Evolutionary conservation across 805 yeast species (phyloP).

Genomic region (Lipomyces orientalis): DNA sequence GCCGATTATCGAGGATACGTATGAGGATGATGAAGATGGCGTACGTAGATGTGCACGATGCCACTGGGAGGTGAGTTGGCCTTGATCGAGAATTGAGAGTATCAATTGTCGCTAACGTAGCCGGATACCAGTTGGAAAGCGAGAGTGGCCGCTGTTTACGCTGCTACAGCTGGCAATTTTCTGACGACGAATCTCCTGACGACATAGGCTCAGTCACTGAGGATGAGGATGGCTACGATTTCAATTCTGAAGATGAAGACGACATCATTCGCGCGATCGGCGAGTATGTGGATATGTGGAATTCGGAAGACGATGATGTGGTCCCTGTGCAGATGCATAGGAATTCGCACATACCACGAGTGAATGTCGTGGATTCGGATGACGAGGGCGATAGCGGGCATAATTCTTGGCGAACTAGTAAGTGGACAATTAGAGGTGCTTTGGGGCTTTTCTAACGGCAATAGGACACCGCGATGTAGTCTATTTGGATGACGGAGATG

Average conservation of each 20-base stretch:
- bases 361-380: background rate
- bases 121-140: conserved; percentile 44
- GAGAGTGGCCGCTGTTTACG: conserved; percentile 19
- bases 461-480: background rate
- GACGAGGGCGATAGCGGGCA: background rate
- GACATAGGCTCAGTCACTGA: background rate
- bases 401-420: background rate
- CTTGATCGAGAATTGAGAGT: conserved; percentile 45
- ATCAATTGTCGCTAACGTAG: conserved; percentile 41
- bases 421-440: background rate
- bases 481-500: conserved; percentile 10
- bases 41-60: conserved; percentile 70
- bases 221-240: background rate
- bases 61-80: conserved; percentile 63
- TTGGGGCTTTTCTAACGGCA: background rate
- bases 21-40: conserved; percentile 64
- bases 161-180: conserved; percentile 8
- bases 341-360: background rate
- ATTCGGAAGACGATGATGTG: conserved; percentile 10
- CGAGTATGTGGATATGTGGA: conserved; percentile 1
- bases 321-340: conserved; percentile 6
- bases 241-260: conserved; percentile 7
- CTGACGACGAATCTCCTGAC: conserved; percentile 8
- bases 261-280: background rate
- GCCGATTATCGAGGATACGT: conserved; percentile 47